Evolutionary conservation across 768 basidiomycete genomes (phyloP), one percentile per base, ranked within the genome.

Genomic region (Peribolospora baueri): DNA sequence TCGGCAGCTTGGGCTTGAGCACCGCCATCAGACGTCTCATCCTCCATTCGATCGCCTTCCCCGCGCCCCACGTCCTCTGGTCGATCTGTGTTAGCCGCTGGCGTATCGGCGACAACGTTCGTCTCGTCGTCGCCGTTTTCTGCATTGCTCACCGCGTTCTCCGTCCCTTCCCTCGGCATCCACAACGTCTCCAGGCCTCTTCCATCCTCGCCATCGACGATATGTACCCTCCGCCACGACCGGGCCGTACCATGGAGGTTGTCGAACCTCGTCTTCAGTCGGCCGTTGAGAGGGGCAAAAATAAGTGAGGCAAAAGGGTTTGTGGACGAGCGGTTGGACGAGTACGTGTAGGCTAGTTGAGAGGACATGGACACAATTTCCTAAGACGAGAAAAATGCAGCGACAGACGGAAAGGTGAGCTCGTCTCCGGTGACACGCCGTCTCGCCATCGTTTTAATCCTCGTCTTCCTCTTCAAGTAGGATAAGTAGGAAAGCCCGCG

Each of bases 341-440:
- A 82, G 68, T 97, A 93, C 25, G 82, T 79, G 65, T 83, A 93
- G n/a, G 79, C 80, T 51, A 95, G 71, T 68, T 98, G 93, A 38
- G 84, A 82, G 55, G 77, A 78, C 62, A 98, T 74, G 4, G 90
- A 95, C 61, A 72, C 77, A 58, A 93, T 76, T 72, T 97, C 93
- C 91, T 97, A 25, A 42, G 25, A 9, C 13, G 8, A 4, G n/a
- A 10, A 11, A 37, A 13, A 25, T 25, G 25, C 25, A 25, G 25
- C 25, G 25, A 25, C 25, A 25, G 25, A 25, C 25, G 25, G 25
- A 25, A 25, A 25, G 25, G 25, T 25, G 25, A 25, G 25, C 25
- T 25, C 25, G 25, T 25, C 25, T 25, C 25, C 25, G 36, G 36
- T 39, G 37, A 47, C 2, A 50, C 14, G 42, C 10, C 51, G 47